Evolutionary conservation across 1,139 yeast genomes (phyloP).

Genomic region (Magnusiomyces paraingens): DNA sequence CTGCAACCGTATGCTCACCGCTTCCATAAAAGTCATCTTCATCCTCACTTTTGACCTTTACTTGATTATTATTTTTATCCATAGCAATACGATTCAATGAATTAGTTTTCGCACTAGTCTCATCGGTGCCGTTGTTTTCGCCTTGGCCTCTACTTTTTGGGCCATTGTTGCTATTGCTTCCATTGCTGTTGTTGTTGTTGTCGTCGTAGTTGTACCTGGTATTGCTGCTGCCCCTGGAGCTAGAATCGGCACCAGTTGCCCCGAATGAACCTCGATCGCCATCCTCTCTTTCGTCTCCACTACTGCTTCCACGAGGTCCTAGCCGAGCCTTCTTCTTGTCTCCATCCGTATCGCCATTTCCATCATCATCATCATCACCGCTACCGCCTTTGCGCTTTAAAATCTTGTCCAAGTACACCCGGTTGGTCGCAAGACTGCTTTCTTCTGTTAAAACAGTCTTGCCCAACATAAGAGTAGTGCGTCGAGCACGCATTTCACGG

Average conservation of each 20-base stretch:
- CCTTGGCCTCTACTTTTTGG: too few species aligned
- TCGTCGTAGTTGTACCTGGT: not conserved
- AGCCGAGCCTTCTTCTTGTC: constrained; percentile 1
- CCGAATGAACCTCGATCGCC: not conserved
- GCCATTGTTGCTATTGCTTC: not conserved
- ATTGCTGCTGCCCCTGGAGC: not conserved
- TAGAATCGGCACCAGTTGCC: not conserved
- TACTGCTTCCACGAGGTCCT: not conserved
- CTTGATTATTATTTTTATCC: not conserved
- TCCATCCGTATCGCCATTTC: not conserved
- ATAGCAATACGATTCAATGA: not conserved
- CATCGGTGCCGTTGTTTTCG: not conserved
- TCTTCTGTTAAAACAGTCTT: constrained; percentile 17
- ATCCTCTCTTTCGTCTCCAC: not conserved
- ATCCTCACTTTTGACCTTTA: constrained; percentile 19
- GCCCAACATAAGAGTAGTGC: constrained; percentile 21
- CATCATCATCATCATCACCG: not conserved
- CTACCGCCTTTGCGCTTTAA: constrained; percentile 11
- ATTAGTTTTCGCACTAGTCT: not conserved
- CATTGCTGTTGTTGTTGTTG: not conserved
- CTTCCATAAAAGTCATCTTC: constrained; percentile 27
- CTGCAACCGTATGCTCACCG: constrained; percentile 27
- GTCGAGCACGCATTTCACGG: constrained; percentile 7
- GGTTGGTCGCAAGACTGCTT: constrained; percentile 13
- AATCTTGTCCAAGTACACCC: constrained; percentile 14